Evolutionary conservation across 176 grass and related monocot species (phyloP), one percentile per base, ranked within the genome.

Genomic region (Oryza coarctata): DNA sequence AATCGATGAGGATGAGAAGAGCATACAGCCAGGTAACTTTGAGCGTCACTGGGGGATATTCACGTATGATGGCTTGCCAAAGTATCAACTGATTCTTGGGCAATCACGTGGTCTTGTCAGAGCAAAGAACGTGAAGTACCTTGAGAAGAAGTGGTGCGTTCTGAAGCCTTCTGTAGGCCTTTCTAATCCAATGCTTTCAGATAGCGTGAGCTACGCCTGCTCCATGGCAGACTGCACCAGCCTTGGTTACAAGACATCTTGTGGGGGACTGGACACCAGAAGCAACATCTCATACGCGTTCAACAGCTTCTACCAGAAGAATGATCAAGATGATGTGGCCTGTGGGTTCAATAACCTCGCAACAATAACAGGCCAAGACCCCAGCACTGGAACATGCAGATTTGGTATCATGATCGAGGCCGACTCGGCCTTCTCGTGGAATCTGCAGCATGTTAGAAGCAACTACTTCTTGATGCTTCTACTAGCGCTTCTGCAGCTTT

Each of bases 1-100:
- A 8, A 99, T 99, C 1, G 96, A 99, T 18, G 96, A 99, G 85
- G 96, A 99, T 22, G 83, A 88, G 17, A 99, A 99, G 89, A 99
- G 96, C 83, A 94, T 99, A 63, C 96, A 95, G 57, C 96, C 96
- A 29, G 96, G 96, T 36, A 95, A 99, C 50, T 99, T 99, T 7
- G 96, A 99, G 87, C 89, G 93, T n/a, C 96, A 99, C 69, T 99
- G 96, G 96, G 96, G 96, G 2, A 78, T 99, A 73, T 99, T 92
- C 23, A 95, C 93, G 12, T 99, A 95, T 4, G 93, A 95, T 31
- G 96, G 96, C 36, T 31, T 85, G 65, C 96, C 91, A 12, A 99
- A 99, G 49, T 99, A 99, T 71, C 91, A 85, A 52, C 80, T 99
- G 28, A 94, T 81, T 84, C 82, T 92, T 0, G 90, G 93, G 33